These are phyloP conservation scores for Volvox reticuliferus DNA, from an alignment of 139 green algal genomes.

Conservation along the genomic window DNA sequence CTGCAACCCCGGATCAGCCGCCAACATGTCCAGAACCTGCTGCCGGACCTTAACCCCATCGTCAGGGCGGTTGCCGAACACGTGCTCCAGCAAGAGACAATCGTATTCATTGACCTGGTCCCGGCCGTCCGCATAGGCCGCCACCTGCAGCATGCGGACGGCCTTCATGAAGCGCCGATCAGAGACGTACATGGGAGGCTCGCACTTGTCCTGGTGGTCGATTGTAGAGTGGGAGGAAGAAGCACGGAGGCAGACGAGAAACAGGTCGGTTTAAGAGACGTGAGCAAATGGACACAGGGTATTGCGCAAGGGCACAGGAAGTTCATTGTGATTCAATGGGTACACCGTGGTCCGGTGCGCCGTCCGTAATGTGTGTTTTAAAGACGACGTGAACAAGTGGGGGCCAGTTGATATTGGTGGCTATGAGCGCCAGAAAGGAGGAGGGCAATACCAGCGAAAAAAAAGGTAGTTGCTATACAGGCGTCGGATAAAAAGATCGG, in stretches of 20 bases:
- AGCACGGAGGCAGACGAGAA: background rate
- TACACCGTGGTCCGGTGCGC: too few relatives aligned
- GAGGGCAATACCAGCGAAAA: too few relatives aligned
- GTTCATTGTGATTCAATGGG: too few relatives aligned
- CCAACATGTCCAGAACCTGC: slow-evolving; percentile 86
- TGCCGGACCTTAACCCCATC: slow-evolving; percentile 76
- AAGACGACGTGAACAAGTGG: too few relatives aligned
- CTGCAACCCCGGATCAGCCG: slow-evolving; percentile 86
- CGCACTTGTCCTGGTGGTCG: slow-evolving; percentile 86
- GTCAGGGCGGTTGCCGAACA: slow-evolving; percentile 88
- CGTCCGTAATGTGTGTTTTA: too few relatives aligned
- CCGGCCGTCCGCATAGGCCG: slow-evolving; percentile 75
- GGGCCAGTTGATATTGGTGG: too few relatives aligned
- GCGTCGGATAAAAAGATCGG: too few relatives aligned
- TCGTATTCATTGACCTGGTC: slow-evolving; percentile 76
- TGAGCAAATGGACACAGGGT: too few relatives aligned
- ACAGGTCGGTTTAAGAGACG: too few relatives aligned
- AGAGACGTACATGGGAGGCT: slow-evolving; percentile 91
- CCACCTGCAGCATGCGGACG: slow-evolving; percentile 82
- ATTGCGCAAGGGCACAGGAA: too few relatives aligned
- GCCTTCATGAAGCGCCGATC: slow-evolving; percentile 94
- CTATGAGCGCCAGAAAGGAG: too few relatives aligned
- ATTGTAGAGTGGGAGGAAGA: background rate
- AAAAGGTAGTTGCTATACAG: too few relatives aligned
- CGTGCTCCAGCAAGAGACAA: slow-evolving; percentile 90